Percentiles rank a stretch among this genome's conserved stretches.
Conservation (phyloP, 495 filamentous ascomycete genomes). For the Podospora anserina region DNA sequence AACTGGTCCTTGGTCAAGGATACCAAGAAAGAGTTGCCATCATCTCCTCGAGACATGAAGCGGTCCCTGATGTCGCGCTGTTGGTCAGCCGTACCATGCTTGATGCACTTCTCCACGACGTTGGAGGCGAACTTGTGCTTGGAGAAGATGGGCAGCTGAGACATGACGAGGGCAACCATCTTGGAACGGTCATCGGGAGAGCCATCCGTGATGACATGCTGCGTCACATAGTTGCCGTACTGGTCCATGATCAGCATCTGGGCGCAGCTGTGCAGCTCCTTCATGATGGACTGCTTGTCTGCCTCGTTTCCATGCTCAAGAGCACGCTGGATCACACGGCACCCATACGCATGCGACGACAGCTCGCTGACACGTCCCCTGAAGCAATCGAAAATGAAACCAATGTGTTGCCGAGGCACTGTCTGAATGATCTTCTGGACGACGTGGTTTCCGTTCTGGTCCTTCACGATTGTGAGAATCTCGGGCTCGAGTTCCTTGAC, state of each 20-base stretch:
- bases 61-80: conserved; percentile 66
- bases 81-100: conserved; percentile 66
- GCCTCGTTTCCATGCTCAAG: conserved; percentile 76
- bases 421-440: conserved; percentile 93
- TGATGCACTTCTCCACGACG: conserved; percentile 93
- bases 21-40: conserved; percentile 65
- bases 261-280: conserved; percentile 74
- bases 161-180: conserved; percentile 71
- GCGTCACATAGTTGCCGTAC: conserved; percentile 95
- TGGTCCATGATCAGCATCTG: conserved; percentile 76
- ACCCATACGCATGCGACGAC: conserved; percentile 81
- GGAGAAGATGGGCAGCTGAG: conserved; percentile 68
- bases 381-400: conserved; percentile 86
- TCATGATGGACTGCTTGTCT: conserved; percentile 67
- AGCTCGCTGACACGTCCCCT: conserved; percentile 72
- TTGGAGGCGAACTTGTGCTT: conserved; percentile 98
- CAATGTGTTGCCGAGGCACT: conserved; percentile 75
- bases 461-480: conserved; percentile 75
- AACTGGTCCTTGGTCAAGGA: conserved; percentile 85
- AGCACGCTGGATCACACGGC: conserved; percentile 90
- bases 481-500: conserved; percentile 79
- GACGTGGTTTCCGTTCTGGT: conserved; percentile 95
- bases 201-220: conserved; percentile 87
- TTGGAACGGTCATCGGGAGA: conserved; percentile 67
- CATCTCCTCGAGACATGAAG: conserved; percentile 57